phyloP scores from a whole-genome alignment of 768 basidiomycete genomes.

The Agrocybe chaxingu region DNA sequence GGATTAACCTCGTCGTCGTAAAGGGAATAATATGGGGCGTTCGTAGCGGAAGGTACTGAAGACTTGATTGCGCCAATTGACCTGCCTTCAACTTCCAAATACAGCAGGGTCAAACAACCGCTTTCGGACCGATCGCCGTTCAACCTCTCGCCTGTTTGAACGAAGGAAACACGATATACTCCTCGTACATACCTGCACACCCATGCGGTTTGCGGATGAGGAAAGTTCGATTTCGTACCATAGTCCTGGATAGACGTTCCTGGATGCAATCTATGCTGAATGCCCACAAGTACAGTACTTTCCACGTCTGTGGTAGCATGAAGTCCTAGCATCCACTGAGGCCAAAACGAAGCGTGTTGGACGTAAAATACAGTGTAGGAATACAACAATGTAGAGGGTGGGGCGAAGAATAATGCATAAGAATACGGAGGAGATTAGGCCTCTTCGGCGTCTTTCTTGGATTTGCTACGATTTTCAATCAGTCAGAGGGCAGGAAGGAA shows the following conservation, averaged over 20 bases:
- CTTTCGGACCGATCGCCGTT: too few relatives aligned
- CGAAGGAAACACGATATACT: too few relatives aligned
- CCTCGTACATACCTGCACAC: too few relatives aligned
- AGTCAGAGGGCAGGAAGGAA: background rate
- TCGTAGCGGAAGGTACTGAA: background rate
- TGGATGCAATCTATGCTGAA: background rate
- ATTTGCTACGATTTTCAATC: conserved; percentile 23
- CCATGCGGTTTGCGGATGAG: too few relatives aligned
- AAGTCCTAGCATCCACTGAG: background rate
- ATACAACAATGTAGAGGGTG: background rate
- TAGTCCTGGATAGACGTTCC: too few relatives aligned
- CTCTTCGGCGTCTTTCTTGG: conserved; percentile 39
- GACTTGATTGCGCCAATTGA: conserved; percentile 6
- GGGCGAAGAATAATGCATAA: background rate
- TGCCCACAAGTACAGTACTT: background rate
- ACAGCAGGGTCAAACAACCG: background rate
- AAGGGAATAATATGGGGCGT: background rate
- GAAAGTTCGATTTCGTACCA: too few relatives aligned
- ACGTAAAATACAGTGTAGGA: conserved; percentile 3
- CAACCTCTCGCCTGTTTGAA: too few relatives aligned
- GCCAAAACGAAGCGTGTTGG: conserved; percentile 1
- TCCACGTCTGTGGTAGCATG: background rate
- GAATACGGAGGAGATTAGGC: conserved; percentile 20
- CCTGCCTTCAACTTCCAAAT: conserved; percentile 7
- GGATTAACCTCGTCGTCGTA: background rate